Base-by-base conservation (phyloP, 768 basidiomycete species). In the Termitomyces sp. region DNA sequence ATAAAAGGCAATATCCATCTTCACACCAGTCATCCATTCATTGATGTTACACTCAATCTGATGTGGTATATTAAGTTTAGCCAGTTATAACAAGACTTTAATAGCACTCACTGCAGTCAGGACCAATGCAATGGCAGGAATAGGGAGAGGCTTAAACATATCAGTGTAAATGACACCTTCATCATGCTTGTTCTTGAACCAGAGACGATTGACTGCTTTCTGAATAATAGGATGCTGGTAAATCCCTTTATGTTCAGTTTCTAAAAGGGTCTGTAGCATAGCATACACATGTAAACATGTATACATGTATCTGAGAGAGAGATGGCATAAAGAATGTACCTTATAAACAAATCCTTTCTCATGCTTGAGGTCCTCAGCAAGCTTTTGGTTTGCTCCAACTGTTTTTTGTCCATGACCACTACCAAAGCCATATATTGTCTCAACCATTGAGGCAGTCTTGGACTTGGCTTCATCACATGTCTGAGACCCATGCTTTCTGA, bases 151-250 rank as follows among this genome's bases (percentile, higher is more conserved):
- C n/a, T 63, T 58, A 31, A 71, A 72, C 19, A 62, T 48, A 34
- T 59, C 62, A 12, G 48, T 48, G 29, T 66, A 57, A 3, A 56
- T 43, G 4, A 69, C 55, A 29, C 71, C 71, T 38, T 71, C 65
- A 51, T 66, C 63, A n/a, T 48, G 53, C 2, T 53, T 54, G 52
- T 70, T 68, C 21, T 45, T 46, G 46, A 72, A 71, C 66, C 66
- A 71, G 49, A 68, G 60, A 6, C 41, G 12, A 27, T 71, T 70
- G 34, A 65, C 32, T 1, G 48, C 43, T 38, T 53, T 53, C 44
- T 72, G 71, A 16, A 71, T 59, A 21, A 69, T 63, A 0, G 12
- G 35, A n/a, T 63, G 54, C 53, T 69, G 60, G 56, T 68, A 72
- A 0, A 71, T 43, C 12, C 69, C 69, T 23, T 57, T 57, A 21